Percentiles rank a stretch among this genome's conserved stretches.
Conservation (phyloP, 345 rosid species). For the Draba incana region DNA sequence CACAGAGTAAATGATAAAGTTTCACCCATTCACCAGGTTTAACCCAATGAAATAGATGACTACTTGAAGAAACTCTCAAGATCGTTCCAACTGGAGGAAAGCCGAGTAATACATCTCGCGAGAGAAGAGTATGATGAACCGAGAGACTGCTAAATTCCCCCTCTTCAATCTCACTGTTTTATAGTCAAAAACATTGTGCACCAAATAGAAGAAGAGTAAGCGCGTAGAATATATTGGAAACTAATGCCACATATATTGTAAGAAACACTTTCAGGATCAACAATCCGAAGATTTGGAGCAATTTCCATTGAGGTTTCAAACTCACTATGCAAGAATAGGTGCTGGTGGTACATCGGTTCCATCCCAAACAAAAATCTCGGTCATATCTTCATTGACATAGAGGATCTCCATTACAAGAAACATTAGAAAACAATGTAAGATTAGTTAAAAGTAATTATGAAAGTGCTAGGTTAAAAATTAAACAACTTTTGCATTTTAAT, state of each 20-base stretch:
- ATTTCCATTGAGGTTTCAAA: background rate
- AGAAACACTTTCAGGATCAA: background rate
- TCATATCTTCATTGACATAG: conserved; percentile 48
- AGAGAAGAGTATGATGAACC: conserved; percentile 47
- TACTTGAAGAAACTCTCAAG: conserved; percentile 56
- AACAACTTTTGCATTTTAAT: background rate
- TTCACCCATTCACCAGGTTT: conserved; percentile 67
- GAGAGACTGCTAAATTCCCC: conserved; percentile 20
- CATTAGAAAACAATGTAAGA: conserved; percentile 14
- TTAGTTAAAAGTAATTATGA: conserved; percentile 8
- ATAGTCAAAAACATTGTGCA: conserved; percentile 10
- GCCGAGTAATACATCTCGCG: conserved; percentile 59
- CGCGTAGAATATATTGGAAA: conserved; percentile 1
- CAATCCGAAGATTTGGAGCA: background rate
- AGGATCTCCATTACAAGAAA: conserved; percentile 55
- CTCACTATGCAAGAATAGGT: conserved; percentile 56
- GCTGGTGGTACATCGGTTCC: conserved; percentile 76
- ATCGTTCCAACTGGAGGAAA: conserved; percentile 83
- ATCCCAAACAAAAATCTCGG: conserved; percentile 72
- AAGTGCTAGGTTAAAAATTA: background rate
- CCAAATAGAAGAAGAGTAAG: conserved; percentile 18
- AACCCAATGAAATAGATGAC: conserved; percentile 47
- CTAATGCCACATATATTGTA: conserved; percentile 7
- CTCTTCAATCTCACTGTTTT: conserved; percentile 18
- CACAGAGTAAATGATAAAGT: conserved; percentile 54